Conservation (phyloP, 1,139 yeast genomes). For the Hemisphaericaspora lyxosophila region DNA sequence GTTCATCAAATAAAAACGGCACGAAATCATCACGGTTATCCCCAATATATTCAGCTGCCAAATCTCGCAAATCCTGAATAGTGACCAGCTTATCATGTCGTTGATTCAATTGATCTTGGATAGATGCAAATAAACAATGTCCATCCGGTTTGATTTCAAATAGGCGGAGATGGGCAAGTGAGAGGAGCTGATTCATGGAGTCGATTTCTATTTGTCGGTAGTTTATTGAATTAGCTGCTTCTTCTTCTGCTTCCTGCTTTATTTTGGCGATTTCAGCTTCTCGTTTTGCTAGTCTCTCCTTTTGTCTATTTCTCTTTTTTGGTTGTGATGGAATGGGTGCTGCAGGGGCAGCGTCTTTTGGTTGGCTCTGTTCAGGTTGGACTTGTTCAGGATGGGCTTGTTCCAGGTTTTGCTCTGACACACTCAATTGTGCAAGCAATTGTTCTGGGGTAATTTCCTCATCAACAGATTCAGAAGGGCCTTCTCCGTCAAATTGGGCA, state of each 20-base stretch:
- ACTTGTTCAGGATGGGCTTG: too few species aligned
- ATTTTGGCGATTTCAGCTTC: slow-evolving; percentile 66
- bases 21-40: slow-evolving; percentile 65
- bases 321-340: slow-evolving; percentile 19
- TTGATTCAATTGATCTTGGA: slow-evolving; percentile 67
- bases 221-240: slow-evolving; percentile 68
- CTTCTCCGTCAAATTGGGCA: slow-evolving; percentile 8
- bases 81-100: slow-evolving; percentile 45
- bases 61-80: slow-evolving; percentile 56
- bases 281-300: slow-evolving; percentile 76
- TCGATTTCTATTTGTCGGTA: slow-evolving; percentile 69
- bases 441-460: slow-evolving; percentile 64
- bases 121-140: slow-evolving; percentile 85
- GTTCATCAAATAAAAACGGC: slow-evolving; percentile 83
- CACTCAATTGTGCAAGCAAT: slow-evolving; percentile 53
- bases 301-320: slow-evolving; percentile 72
- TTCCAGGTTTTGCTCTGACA: slow-evolving; percentile 20
- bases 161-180: slow-evolving; percentile 47
- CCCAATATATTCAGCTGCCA: slow-evolving; percentile 68
- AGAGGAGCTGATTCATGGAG: slow-evolving; percentile 55
- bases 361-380: slow-evolving; percentile 2
- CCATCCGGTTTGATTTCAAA: slow-evolving; percentile 87
- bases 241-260: slow-evolving; percentile 66
- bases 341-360: slow-evolving; percentile 8
- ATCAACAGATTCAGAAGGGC: slow-evolving; percentile 18